Evolutionary conservation across 164 flowering plant genomes (phyloP), one percentile per base, ranked within the genome.

Genomic region (Magnolia changhungtana): DNA sequence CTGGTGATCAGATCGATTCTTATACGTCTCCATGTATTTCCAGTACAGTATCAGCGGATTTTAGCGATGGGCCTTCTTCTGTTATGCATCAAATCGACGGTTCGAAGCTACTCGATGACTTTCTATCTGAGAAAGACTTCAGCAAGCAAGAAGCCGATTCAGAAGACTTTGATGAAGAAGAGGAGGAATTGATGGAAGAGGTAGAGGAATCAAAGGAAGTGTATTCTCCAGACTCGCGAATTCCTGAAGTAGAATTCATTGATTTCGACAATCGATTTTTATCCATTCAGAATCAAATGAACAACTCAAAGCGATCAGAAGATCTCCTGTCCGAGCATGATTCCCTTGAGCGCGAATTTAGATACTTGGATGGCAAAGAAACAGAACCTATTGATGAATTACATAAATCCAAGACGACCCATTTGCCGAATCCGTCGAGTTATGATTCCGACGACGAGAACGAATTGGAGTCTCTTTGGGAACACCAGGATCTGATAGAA

Each of bases 401-500:
- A 11, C 71, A 10, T n/a, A 13, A 16, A 67, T 10, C 45, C 45
- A 16, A 13, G 6, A 31, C 18, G 7, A n/a, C 81, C 49, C 59
- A 66, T 52, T 76, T 77, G 61, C 72, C 86, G 73, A 74, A 75
- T 61, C 67, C 78, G 23, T 72, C 74, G 50, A 50, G 63, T 59
- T 76, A 68, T 11, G 88, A 81, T 74, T 71, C 71, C 18, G 95
- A 85, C 59, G 95, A 89, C 31, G 65, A 84, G 10, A 80, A 83
- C 51, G 76, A 74, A 19, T 72, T 90, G 69, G 98, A 94, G 76
- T 75, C 87, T 2, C 72, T 83, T 69, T 91, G 98, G 99, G 98
- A 96, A 77, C 99, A 96, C 74, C 96, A 96, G 79, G 94, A 96
- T 19, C 79, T 96, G 82, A 84, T 96, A 20, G 98, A 96, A 50